Conservation (phyloP, 306 rosid species). For the Gastrolobium bilobum region DNA sequence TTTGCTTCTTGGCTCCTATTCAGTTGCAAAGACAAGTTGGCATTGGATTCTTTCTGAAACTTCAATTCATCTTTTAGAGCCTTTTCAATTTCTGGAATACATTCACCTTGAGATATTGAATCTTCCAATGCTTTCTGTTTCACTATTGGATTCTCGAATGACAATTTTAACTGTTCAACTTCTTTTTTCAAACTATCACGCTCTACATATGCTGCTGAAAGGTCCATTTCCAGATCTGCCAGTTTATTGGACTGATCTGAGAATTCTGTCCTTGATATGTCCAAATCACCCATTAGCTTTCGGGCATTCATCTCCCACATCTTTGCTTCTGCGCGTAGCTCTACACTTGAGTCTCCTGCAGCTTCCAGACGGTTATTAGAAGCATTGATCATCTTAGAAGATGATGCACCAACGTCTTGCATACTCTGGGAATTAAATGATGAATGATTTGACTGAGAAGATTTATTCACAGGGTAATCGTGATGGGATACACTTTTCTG, state of each 20-base stretch:
- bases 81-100: slow-evolving; percentile 58
- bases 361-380: slow-evolving; percentile 56
- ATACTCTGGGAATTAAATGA: slow-evolving; percentile 45
- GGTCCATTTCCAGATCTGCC: slow-evolving; percentile 64
- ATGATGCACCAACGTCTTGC: slow-evolving; percentile 45
- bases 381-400: slow-evolving; percentile 46
- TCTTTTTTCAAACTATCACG: slow-evolving; percentile 64
- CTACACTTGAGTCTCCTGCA: slow-evolving; percentile 65
- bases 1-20: slow-evolving; percentile 88
- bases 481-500: slow-evolving; percentile 53
- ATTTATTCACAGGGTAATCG: slow-evolving; percentile 38
- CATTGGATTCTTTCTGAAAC: slow-evolving; percentile 80
- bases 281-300: slow-evolving; percentile 82
- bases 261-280: slow-evolving; percentile 68
- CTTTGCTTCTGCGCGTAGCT: slow-evolving; percentile 91
- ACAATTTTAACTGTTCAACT: slow-evolving; percentile 65
- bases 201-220: slow-evolving; percentile 64
- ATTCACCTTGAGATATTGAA: slow-evolving; percentile 58
- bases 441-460: slow-evolving; percentile 44
- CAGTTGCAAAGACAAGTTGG: slow-evolving; percentile 80
- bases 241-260: slow-evolving; percentile 68
- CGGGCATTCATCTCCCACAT: slow-evolving; percentile 97
- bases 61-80: slow-evolving; percentile 75
- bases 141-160: slow-evolving; percentile 51
- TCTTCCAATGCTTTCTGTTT: slow-evolving; percentile 56